Base-by-base conservation (phyloP, 139 green algal species). In the Haematococcus sp. region DNA sequence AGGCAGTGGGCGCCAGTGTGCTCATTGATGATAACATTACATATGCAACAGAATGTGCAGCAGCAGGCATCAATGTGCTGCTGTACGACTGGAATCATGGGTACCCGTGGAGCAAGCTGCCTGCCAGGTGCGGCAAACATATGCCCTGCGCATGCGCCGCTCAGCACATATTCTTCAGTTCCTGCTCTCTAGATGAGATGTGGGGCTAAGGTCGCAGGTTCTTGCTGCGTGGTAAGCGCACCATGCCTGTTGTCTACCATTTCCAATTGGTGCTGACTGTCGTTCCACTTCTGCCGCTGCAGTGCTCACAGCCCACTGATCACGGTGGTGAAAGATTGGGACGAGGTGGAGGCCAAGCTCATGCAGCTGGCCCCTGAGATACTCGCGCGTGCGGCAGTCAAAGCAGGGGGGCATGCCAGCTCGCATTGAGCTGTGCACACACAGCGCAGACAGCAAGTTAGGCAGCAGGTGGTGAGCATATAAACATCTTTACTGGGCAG, bases 11-110 rank as follows among this genome's bases (percentile, higher is more conserved):
- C 22, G 93, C 91, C 0, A 67, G 90, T 27, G 88, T 97, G 23
- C 82, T 98, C 0, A 94, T 98, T 31, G 94, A 98, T 79, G 94
- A 98, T 84, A 98, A 98, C 83, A 90, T 91, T 0, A 52, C 64
- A 27, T 98, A 98, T 80, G 94, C 94, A 1, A 32, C 89, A 58
- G 94, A 98, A 73, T 98, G 94, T 73, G 93, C 91, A 19, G 74
- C 80, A 31, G 88, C 77, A 17, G 94, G 94, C 46, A 91, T 98
- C 44, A 55, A 93, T 25, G 94, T 98, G 51, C 83, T 98, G 65
- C 84, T 98, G 49, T 98, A 96, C 73, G 92, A 98, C 81, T 97
- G 89, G 89, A 28, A 92, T 17, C 46, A 74, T 1, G 59, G 30
- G 19, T 98, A 98, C 78, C 92, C 93, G 23, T 98, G 94, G 94